These are phyloP conservation scores for Mangifera indica DNA, from an alignment of 345 rosid genomes.

Conservation along the genomic window DNA sequence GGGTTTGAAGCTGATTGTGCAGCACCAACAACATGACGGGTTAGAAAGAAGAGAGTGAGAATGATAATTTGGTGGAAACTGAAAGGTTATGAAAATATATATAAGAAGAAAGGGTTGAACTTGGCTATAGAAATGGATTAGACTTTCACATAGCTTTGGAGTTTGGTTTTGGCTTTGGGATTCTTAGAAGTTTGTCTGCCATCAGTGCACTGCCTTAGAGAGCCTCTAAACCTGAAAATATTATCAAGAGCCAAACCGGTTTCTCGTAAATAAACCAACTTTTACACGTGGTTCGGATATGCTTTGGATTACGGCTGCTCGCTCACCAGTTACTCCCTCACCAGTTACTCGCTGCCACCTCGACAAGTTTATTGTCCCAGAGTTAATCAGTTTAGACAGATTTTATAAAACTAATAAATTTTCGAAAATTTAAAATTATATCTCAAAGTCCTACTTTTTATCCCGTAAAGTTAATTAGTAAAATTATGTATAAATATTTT, in stretches of 20 bases:
- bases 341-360: too few relatives aligned
- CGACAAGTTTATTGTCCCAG: conserved; percentile 23
- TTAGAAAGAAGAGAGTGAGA: background rate
- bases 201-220: conserved; percentile 22
- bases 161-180: background rate
- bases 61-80: too few relatives aligned
- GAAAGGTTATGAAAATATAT: background rate
- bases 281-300: conserved; percentile 6
- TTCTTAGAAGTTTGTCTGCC: background rate
- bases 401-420: too few relatives aligned
- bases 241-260: background rate
- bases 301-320: background rate
- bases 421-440: too few relatives aligned
- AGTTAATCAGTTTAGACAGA: too few relatives aligned
- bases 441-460: too few relatives aligned
- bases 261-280: background rate
- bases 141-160: too few relatives aligned
- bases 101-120: too few relatives aligned
- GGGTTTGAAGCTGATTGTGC: background rate
- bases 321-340: too few relatives aligned
- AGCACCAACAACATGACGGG: background rate
- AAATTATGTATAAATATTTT: too few relatives aligned
- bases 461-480: too few relatives aligned
- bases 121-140: too few relatives aligned
- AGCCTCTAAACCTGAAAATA: background rate